Evolutionary conservation across 768 basidiomycete species (phyloP), one percentile per base, ranked within the genome.

Genomic region (Russula foetens): DNA sequence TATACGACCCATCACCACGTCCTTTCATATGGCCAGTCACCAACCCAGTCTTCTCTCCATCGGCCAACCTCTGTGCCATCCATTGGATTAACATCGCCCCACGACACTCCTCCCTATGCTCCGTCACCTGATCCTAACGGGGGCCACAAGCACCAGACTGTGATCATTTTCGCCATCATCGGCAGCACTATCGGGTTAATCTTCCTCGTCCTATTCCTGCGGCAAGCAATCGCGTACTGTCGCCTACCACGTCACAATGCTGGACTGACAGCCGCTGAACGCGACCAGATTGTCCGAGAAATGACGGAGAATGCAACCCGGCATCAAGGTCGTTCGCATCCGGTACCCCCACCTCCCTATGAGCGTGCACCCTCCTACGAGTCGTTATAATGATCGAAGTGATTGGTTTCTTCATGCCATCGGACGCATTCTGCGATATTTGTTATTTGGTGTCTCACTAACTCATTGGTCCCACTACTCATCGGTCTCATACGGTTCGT

Each of bases 331-430:
- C n/a, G n/a, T n/a, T n/a, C n/a, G n/a, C n/a, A n/a, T n/a, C 57
- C 65, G 31, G 66, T 66, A 11, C 79, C 77, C 21, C 78, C 79
- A 2, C 82, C 82, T 45, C 79, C 80, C 1, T 83, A 83, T 67
- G 67, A 78, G 50, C 76, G 75, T n/a, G 75, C 75, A 21, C 81
- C 83, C 14, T 76, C 79, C 4, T 83, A 83, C 66, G 70, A 72
- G 4, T 67, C 66, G 49, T 53, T 8, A 19, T 50, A 26, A 47
- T 6, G 9, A 21, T 35, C 5, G 19, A 19, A 39, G 7, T 14
- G 24, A 21, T 11, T 33, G 29, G 14, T n/a, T 15, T 14, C 17
- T 39, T 38, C 29, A 53, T 15, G 11, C 79, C 15, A 35, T 26
- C 29, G 24, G 51, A 53, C 56, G 26, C 26, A 31, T 57, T 39